These are phyloP conservation scores for Pythium volutum DNA, from an alignment of 352 stramenopile species.

Conservation along the genomic window DNA sequence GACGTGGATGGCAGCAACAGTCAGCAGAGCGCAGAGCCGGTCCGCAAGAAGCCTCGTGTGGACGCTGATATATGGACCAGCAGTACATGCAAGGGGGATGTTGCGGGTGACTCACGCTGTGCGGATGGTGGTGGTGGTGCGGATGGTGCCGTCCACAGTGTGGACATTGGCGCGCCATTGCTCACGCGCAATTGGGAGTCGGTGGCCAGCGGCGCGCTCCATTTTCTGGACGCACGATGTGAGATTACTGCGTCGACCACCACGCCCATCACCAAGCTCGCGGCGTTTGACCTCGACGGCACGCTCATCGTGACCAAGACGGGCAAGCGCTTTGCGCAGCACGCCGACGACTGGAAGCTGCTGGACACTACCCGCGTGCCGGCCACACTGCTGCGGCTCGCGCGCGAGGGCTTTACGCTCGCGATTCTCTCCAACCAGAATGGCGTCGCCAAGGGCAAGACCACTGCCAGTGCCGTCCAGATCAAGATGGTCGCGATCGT, in stretches of 20 bases:
- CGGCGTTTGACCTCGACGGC: slow-evolving; percentile 77
- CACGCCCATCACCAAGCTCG: slow-evolving; percentile 36
- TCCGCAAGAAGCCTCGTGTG: slow-evolving; percentile 15
- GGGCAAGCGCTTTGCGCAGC: slow-evolving; percentile 71
- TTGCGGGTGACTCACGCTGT: too few relatives aligned
- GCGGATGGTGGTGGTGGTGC: too few relatives aligned
- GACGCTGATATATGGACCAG: neutral
- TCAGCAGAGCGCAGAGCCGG: neutral
- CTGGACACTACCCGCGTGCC: slow-evolving; percentile 59
- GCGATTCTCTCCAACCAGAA: slow-evolving; percentile 87
- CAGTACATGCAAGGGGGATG: neutral
- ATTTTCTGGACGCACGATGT: slow-evolving; percentile 44
- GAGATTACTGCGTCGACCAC: slow-evolving; percentile 7
- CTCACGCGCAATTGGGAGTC: slow-evolving; percentile 42
- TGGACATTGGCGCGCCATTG: neutral
- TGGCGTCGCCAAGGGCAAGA: slow-evolving; percentile 75
- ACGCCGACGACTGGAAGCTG: slow-evolving; percentile 72
- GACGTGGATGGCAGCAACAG: neutral
- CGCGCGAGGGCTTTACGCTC: slow-evolving; percentile 45
- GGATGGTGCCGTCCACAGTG: neutral
- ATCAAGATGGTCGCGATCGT: slow-evolving; percentile 68
- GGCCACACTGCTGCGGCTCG: slow-evolving; percentile 48
- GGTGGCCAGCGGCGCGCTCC: slow-evolving; percentile 34
- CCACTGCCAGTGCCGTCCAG: slow-evolving; percentile 52
- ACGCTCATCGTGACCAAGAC: slow-evolving; percentile 86